Evolutionary conservation across 768 basidiomycete genomes (phyloP).

Genomic region (Amanita fuliginea): DNA sequence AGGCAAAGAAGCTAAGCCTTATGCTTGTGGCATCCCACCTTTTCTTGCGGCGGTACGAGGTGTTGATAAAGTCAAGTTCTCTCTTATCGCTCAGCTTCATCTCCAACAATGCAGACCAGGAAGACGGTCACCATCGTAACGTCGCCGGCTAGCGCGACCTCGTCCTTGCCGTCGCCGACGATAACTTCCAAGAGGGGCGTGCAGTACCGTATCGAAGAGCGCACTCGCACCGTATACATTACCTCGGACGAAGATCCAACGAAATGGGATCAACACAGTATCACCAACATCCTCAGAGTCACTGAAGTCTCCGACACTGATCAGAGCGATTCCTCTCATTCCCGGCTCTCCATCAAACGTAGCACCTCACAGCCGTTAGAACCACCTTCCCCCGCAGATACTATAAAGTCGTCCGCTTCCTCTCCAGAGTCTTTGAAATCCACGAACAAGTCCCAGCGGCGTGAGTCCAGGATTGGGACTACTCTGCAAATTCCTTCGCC

Average conservation of each 20-base stretch:
- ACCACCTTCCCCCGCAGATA: background rate
- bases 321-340: conserved; percentile 10
- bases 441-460: background rate
- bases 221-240: conserved; percentile 34
- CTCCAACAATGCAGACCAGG: conserved; percentile 19
- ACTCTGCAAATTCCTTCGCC: conserved; percentile 10
- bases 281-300: conserved; percentile 28
- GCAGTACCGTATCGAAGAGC: conserved; percentile 37
- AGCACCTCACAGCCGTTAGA: conserved; percentile 17
- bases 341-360: conserved; percentile 19
- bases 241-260: conserved; percentile 31
- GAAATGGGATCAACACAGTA: conserved; percentile 28
- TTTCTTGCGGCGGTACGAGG: background rate
- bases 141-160: conserved; percentile 14
- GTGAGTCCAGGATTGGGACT: conserved; percentile 13
- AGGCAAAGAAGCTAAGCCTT: conserved; percentile 3
- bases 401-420: background rate
- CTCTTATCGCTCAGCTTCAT: background rate
- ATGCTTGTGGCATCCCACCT: background rate
- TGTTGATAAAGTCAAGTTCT: background rate
- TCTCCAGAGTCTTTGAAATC: background rate
- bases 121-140: conserved; percentile 28
- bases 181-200: conserved; percentile 16
- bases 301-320: conserved; percentile 21
- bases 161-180: conserved; percentile 17